Base-by-base conservation (phyloP, 331 rosid species). In the Pyracantha coccinea region DNA sequence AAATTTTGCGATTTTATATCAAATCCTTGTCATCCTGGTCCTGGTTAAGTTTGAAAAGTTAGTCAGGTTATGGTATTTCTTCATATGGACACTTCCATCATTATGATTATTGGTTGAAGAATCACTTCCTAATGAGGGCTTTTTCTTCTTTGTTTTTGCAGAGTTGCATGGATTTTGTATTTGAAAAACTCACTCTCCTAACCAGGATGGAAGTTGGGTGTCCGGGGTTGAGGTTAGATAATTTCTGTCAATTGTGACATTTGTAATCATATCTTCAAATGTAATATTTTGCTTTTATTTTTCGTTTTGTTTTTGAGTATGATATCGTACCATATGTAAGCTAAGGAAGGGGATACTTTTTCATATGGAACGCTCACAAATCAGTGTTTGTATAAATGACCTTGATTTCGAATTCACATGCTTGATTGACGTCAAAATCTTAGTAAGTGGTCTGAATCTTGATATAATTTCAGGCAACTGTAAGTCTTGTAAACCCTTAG, bases 221-320 rank as follows among this genome's bases (percentile, higher is more conserved):
- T 74, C 66, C 21, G 55, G 59, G 47, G 72, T 72, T 38, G 82
- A 80, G 77, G 78, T 83, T 74, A 72, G 82, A 78, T 11, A 33
- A 67, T 20, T 71, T 54, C 38, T 32, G 44, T 23, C 29, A 47
- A 20, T 58, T 62, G 74, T 74, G 68, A 65, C 29, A 78, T 76
- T 74, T 85, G 91, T 83, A 81, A 78, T 71, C 63, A 62, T 83
- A 72, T 78, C 53, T 31, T 44, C 25, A 63, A 77, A 62, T 41
- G 33, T 29, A 66, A 71, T 35, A 24, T 75, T 21, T 31, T 23
- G 32, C 50, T 19, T 41, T 16, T 21, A 13, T 4, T 19, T 68
- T 44, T 47, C 47, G 0, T 24, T 24, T 45, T 68, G 33, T 4
- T 68, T 68, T 24, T 45, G 13, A 68, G 20, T 45, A 68, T 25